These are phyloP conservation scores for Exophiala aquamarina DNA, from an alignment of 2,329 filamentous ascomycete species.

Conservation along the genomic window DNA sequence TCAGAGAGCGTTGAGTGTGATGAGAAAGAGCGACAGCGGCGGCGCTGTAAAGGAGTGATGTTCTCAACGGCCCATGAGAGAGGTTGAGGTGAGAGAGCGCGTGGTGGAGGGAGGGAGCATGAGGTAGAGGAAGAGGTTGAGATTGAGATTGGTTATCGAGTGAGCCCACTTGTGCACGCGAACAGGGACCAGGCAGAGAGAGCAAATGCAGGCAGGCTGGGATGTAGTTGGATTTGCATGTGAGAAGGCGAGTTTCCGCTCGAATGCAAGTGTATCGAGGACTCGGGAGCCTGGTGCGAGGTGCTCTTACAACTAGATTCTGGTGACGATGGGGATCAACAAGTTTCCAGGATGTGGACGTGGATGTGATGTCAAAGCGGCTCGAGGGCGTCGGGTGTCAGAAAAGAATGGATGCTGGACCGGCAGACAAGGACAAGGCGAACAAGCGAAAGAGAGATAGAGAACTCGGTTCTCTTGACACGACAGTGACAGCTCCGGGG, in stretches of 20 bases:
- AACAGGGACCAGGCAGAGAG: too few species aligned
- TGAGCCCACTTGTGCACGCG: too few species aligned
- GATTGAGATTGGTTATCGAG: too few species aligned
- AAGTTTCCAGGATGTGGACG: neutral
- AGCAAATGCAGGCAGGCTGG: too few species aligned
- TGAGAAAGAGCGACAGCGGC: neutral
- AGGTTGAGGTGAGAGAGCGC: constrained; percentile 10
- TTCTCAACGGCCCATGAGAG: constrained; percentile 9
- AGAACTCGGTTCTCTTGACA: constrained; percentile 3
- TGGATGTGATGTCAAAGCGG: constrained; percentile 1
- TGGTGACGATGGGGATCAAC: too few species aligned
- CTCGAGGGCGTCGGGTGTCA: constrained; percentile 4
- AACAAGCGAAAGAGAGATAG: constrained; percentile 3
- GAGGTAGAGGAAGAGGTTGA: neutral
- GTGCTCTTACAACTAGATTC: too few species aligned
- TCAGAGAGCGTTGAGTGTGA: constrained; percentile 6
- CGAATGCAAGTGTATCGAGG: too few species aligned
- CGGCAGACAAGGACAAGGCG: constrained; percentile 15
- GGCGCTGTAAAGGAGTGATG: neutral
- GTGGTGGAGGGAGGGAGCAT: constrained; percentile 8
- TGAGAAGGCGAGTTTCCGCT: too few species aligned
- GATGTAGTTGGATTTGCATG: too few species aligned
- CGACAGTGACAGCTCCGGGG: neutral
- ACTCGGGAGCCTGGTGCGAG: too few species aligned
- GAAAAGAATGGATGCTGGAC: constrained; percentile 14